These are phyloP conservation scores for Aspergillus ostianus DNA, from an alignment of 495 filamentous ascomycete species.

Conservation along the genomic window DNA sequence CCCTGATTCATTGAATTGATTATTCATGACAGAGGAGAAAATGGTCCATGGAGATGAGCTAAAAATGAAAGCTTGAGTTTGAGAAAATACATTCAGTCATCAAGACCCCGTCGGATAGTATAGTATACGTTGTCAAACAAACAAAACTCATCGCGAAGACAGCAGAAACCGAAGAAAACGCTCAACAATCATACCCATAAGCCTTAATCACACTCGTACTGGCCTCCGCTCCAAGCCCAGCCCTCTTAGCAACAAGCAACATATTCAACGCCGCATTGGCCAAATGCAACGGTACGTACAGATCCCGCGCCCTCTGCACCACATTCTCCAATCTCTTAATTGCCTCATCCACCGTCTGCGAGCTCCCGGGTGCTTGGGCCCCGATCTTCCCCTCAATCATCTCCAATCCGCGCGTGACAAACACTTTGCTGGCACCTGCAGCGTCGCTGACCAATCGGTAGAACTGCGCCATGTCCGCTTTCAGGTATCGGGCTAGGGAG, in stretches of 20 bases:
- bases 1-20: too few relatives aligned
- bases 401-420: constrained; percentile 54
- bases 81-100: neutral
- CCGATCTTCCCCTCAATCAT: constrained; percentile 45
- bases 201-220: constrained; percentile 37
- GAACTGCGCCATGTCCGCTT: constrained; percentile 63
- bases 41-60: too few relatives aligned
- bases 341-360: constrained; percentile 53
- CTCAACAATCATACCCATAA: constrained; percentile 23
- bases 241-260: constrained; percentile 34
- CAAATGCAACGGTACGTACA: constrained; percentile 42
- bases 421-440: constrained; percentile 63
- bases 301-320: constrained; percentile 56
- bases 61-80: too few relatives aligned
- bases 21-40: too few relatives aligned
- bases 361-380: constrained; percentile 23
- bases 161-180: constrained; percentile 3
- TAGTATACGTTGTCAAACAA: too few relatives aligned
- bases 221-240: constrained; percentile 30
- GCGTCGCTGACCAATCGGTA: constrained; percentile 67
- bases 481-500: constrained; percentile 59
- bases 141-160: too few relatives aligned
- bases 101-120: neutral
- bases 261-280: constrained; percentile 42
- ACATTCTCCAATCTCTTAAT: constrained; percentile 58